Evolutionary conservation across 2,329 filamentous ascomycete species (phyloP).

Genomic region (Talaromyces sp.): DNA sequence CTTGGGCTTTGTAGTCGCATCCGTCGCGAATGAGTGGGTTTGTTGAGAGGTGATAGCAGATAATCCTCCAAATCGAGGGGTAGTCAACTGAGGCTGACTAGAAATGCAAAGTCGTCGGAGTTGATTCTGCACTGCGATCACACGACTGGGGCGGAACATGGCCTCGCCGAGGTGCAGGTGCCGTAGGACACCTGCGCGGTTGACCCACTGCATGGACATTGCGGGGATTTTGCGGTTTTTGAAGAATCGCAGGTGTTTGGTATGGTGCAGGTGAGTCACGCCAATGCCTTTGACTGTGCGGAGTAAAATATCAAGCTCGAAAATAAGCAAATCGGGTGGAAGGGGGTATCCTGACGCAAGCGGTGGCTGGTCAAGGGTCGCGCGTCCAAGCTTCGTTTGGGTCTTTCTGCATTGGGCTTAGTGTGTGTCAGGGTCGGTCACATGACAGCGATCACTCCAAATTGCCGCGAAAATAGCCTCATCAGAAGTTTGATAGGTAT

Average conservation of each 20-base stretch:
- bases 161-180: slow-evolving; percentile 30
- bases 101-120: slow-evolving; percentile 30
- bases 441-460: slow-evolving; percentile 13
- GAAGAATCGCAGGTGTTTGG: not conserved
- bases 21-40: slow-evolving; percentile 24
- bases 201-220: slow-evolving; percentile 38
- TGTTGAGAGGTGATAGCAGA: slow-evolving; percentile 16
- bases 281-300: not conserved
- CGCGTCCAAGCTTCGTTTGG: slow-evolving; percentile 29
- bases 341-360: slow-evolving; percentile 31
- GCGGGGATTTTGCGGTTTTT: not conserved
- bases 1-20: slow-evolving; percentile 34
- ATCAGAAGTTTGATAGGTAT: not conserved
- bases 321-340: slow-evolving; percentile 8
- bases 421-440: slow-evolving; percentile 9
- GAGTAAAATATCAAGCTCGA: not conserved
- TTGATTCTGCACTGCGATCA: slow-evolving; percentile 30
- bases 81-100: slow-evolving; percentile 17
- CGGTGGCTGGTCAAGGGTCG: slow-evolving; percentile 24
- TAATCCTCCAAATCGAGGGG: slow-evolving; percentile 12
- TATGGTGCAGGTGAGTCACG: not conserved
- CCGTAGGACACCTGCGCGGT: slow-evolving; percentile 35
- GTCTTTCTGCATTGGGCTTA: slow-evolving; percentile 28
- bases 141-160: slow-evolving; percentile 29
- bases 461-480: slow-evolving; percentile 14